A percentile compares a stretch with the other conserved stretches of the same genome.
Evolutionary conservation across 176 grass and related monocot genomes (phyloP).

Genomic region (Phoenix dactylifera): DNA sequence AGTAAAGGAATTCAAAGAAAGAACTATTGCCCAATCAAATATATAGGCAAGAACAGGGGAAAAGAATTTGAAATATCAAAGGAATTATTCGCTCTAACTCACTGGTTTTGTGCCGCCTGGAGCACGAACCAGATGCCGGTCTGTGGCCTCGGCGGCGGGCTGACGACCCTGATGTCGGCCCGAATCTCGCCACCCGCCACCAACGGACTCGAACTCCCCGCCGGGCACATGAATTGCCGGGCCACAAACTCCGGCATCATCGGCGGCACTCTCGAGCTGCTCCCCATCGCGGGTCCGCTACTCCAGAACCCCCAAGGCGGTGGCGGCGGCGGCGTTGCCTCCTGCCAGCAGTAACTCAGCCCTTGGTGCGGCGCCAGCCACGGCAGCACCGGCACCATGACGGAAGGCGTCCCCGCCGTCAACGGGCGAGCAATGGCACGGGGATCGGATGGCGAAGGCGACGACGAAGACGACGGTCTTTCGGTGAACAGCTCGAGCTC

Average conservation of each 20-base stretch:
- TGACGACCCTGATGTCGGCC: constrained; percentile 7
- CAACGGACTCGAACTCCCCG: neutral
- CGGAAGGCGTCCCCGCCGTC: no score
- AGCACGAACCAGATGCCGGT: constrained; percentile 35
- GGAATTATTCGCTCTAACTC: neutral
- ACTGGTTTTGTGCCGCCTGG: constrained; percentile 22
- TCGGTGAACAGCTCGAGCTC: constrained; percentile 27
- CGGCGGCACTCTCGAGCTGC: no score
- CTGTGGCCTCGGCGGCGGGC: constrained; percentile 21
- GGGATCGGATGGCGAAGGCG: neutral
- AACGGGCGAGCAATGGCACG: no score
- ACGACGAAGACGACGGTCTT: constrained; percentile 3
- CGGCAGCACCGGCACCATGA: no score
- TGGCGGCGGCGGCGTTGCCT: neutral
- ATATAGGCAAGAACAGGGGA: neutral
- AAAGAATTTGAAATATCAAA: neutral
- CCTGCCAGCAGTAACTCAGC: no score
- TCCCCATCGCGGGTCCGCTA: no score
- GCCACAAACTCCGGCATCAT: no score
- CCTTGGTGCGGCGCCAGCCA: no score
- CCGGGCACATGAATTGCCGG: no score
- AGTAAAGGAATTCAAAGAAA: no score
- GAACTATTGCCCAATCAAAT: no score
- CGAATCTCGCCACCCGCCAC: neutral
- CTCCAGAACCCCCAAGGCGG: neutral